Percentiles rank a stretch among this genome's conserved stretches.
phyloP scores from a whole-genome alignment of 352 stramenopile species.

The Thraustochytrium striatum region DNA sequence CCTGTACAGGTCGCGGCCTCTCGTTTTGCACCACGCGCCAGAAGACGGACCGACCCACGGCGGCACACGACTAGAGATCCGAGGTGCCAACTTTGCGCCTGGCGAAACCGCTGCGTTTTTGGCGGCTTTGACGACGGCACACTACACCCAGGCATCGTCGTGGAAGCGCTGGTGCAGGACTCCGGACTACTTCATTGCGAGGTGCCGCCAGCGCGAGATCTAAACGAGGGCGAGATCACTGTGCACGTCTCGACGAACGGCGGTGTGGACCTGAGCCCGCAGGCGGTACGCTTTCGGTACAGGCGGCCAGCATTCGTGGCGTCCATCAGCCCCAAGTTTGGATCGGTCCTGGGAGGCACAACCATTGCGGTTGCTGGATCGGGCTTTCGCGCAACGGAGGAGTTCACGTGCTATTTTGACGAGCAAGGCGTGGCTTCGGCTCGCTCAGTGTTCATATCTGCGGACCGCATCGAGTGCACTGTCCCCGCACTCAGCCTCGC shows the following conservation, averaged over 20 bases:
- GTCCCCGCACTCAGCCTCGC: background rate
- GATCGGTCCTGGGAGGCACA: background rate
- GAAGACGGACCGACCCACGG: background rate
- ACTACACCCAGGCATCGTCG: too few relatives aligned
- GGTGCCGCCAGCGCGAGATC: background rate
- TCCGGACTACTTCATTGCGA: background rate
- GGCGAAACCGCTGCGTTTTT: background rate
- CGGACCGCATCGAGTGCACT: background rate
- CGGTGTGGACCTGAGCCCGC: background rate
- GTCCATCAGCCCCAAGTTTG: background rate
- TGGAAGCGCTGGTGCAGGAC: background rate
- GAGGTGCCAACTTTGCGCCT: slow-evolving; percentile 3
- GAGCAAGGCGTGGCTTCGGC: background rate
- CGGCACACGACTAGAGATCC: background rate
- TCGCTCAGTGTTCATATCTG: background rate
- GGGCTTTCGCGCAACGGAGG: background rate
- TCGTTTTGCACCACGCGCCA: background rate
- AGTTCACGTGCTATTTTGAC: background rate
- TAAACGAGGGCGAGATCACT: background rate
- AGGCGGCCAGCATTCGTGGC: background rate
- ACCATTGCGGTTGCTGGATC: background rate
- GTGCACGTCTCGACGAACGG: background rate
- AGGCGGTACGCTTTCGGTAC: slow-evolving; percentile 16
- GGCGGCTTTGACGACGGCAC: too few relatives aligned
- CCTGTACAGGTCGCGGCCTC: too few relatives aligned